Conservation (phyloP, 2,329 filamentous ascomycete species). For the Trichocomaceae sp. region DNA sequence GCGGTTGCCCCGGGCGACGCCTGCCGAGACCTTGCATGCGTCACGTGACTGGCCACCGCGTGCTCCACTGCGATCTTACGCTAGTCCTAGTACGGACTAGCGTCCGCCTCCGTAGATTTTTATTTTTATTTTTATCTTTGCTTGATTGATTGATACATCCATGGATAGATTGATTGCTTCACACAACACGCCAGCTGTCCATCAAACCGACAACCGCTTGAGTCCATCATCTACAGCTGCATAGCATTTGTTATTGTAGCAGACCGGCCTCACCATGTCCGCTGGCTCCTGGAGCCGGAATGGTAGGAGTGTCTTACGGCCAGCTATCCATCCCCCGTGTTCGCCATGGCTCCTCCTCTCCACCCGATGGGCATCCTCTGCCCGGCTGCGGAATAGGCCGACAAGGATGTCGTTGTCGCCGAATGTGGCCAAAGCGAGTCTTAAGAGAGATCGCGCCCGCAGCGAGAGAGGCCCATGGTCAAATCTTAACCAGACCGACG, state of each 20-base stretch:
- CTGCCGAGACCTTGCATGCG: neutral
- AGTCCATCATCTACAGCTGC: neutral
- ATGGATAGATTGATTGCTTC: too few species aligned
- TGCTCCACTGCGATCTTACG: conserved; percentile 6
- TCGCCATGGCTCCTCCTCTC: conserved; percentile 24
- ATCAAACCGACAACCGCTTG: neutral
- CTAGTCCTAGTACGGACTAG: neutral
- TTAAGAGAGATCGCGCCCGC: conserved; percentile 33
- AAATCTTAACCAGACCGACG: conserved; percentile 52
- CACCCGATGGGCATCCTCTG: conserved; percentile 27
- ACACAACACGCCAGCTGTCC: neutral
- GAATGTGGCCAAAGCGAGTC: conserved; percentile 28
- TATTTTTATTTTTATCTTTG: neutral
- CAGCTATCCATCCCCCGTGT: conserved; percentile 5
- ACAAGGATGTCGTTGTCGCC: conserved; percentile 31
- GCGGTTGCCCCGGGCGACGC: conserved; percentile 13
- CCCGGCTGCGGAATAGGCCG: conserved; percentile 27
- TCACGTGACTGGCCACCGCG: conserved; percentile 8
- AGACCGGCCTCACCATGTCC: conserved; percentile 14
- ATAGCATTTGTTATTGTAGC: neutral
- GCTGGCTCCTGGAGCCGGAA: conserved; percentile 31
- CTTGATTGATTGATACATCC: too few species aligned
- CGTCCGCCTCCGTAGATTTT: conserved; percentile 8
- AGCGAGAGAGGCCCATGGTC: conserved; percentile 50
- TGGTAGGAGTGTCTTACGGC: conserved; percentile 16